Conservation (phyloP, 768 basidiomycete genomes). For the Dendrothele bispora region DNA sequence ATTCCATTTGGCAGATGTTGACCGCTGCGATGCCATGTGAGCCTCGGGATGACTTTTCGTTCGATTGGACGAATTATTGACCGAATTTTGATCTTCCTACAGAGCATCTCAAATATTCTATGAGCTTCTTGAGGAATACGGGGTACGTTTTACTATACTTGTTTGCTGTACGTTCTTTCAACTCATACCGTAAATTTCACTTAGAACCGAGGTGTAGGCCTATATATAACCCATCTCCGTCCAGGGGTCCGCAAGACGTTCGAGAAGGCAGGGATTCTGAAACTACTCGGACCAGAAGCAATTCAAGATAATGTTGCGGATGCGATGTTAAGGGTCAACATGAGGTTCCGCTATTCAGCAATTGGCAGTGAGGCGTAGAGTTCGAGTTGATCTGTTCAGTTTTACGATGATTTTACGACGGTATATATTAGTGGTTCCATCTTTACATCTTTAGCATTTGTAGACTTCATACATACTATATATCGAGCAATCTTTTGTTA, state of each 20-base stretch:
- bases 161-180: background rate
- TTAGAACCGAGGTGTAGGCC: constrained; percentile 48
- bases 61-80: background rate
- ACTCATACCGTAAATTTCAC: background rate
- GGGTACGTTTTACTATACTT: constrained; percentile 38
- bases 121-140: constrained; percentile 78
- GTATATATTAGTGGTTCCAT: too few species aligned
- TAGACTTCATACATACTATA: too few species aligned
- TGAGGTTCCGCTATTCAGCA: too few species aligned
- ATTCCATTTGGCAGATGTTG: constrained; percentile 93
- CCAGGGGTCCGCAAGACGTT: constrained; percentile 40
- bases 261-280: constrained; percentile 49
- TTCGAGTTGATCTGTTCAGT: too few species aligned
- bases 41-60: constrained; percentile 23
- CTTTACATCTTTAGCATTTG: too few species aligned
- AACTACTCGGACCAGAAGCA: constrained; percentile 46
- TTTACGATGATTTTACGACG: too few species aligned
- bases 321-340: too few species aligned
- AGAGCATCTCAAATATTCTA: constrained; percentile 85
- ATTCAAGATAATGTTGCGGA: constrained; percentile 52
- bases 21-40: constrained; percentile 88
- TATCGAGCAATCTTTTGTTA: too few species aligned
- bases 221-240: constrained; percentile 53
- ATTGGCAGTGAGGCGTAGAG: too few species aligned
- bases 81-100: constrained; percentile 10